phyloP scores from a whole-genome alignment of 73 alveolate species.

The Paramecium tetraurelia region DNA sequence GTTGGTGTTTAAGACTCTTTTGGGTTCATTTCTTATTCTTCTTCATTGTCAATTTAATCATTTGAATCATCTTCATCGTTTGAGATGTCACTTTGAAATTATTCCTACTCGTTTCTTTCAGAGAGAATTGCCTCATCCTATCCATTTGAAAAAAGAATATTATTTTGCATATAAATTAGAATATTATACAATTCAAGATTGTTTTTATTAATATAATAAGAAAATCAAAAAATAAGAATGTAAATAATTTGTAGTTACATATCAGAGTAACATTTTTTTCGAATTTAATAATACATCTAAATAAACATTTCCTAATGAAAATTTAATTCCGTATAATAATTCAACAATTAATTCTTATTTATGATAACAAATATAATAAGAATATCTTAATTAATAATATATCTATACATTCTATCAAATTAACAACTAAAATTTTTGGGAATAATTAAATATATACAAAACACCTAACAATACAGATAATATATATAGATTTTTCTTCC shows the following conservation, averaged over 20 bases:
- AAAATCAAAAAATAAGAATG: not conserved
- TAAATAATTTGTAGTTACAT: too few relatives aligned
- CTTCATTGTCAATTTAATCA: not conserved
- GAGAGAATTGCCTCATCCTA: slow-evolving; percentile 28
- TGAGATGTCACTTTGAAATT: not conserved
- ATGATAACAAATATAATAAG: too few relatives aligned
- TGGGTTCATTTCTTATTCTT: not conserved
- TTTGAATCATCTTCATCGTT: not conserved
- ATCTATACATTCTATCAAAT: too few relatives aligned
- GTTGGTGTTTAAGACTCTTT: not conserved
- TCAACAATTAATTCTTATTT: too few relatives aligned
- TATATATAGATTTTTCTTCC: not conserved
- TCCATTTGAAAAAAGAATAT: not conserved
- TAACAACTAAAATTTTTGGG: not conserved
- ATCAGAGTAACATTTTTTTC: too few relatives aligned
- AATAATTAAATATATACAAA: too few relatives aligned
- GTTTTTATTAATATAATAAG: too few relatives aligned
- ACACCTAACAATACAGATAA: not conserved
- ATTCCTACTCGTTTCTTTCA: not conserved
- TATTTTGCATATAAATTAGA: not conserved
- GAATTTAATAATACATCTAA: too few relatives aligned
- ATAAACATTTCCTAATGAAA: not conserved
- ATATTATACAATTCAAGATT: not conserved
- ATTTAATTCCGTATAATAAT: not conserved
- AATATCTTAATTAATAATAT: not conserved